Percentiles rank a stretch among this genome's conserved stretches.
Conservation (phyloP, 768 basidiomycete species). For the Pleurotus salmoneostramineus region DNA sequence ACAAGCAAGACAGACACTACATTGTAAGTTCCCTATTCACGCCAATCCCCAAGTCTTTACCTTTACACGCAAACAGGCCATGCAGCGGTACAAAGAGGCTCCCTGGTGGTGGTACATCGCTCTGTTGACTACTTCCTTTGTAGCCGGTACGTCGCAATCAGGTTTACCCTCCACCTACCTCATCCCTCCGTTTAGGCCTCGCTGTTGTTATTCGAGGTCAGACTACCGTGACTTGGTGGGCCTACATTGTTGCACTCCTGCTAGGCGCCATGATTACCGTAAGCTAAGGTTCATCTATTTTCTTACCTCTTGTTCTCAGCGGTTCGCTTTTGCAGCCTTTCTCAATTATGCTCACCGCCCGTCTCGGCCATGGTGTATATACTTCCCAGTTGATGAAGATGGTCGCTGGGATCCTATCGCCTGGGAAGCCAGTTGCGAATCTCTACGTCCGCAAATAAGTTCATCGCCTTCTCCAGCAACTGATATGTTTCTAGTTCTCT, state of each 20-base stretch:
- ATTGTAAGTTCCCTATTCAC: constrained; percentile 23
- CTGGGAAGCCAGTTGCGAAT: constrained; percentile 65
- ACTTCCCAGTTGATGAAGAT: constrained; percentile 65
- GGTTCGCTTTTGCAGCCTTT: constrained; percentile 34
- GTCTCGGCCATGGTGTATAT: constrained; percentile 56
- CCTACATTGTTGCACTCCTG: constrained; percentile 52
- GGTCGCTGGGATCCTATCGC: constrained; percentile 55
- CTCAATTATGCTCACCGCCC: constrained; percentile 49
- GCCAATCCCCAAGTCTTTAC: not conserved
- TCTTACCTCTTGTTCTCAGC: not conserved
- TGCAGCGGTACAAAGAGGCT: constrained; percentile 56
- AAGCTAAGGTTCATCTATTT: not conserved
- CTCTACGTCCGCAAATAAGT: constrained; percentile 45
- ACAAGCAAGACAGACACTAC: constrained; percentile 50
- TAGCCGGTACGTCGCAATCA: constrained; percentile 38
- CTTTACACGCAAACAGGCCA: constrained; percentile 27
- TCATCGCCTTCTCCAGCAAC: not conserved
- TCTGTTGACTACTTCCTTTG: constrained; percentile 45
- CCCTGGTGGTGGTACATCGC: constrained; percentile 60
- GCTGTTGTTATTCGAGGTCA: constrained; percentile 54
- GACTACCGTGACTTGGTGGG: constrained; percentile 61
- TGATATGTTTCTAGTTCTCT: constrained; percentile 38
- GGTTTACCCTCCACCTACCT: not conserved
- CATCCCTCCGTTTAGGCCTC: constrained; percentile 27
- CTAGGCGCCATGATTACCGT: constrained; percentile 42